Conservation (phyloP, 2,329 filamentous ascomycete species). For the Claviceps sp. region DNA sequence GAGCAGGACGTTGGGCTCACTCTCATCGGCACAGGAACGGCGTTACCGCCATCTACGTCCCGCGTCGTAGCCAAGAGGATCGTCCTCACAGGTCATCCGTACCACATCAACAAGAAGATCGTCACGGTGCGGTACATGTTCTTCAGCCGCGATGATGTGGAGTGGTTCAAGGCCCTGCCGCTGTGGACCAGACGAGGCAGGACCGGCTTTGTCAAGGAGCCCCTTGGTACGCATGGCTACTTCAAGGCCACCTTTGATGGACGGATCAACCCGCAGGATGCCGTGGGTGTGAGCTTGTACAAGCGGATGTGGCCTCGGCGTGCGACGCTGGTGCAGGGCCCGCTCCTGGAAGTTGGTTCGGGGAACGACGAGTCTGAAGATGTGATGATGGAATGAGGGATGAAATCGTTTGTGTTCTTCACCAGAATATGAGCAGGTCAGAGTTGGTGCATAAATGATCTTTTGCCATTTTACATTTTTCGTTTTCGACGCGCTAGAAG, state of each 20-base stretch:
- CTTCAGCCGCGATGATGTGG: slow-evolving; percentile 89
- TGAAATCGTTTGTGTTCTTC: neutral
- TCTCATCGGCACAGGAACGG: slow-evolving; percentile 77
- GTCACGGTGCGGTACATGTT: slow-evolving; percentile 99
- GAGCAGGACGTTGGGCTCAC: slow-evolving; percentile 42
- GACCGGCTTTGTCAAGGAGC: slow-evolving; percentile 86
- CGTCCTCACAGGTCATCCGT: slow-evolving; percentile 88
- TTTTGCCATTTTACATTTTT: too few relatives aligned
- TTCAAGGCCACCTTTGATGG: slow-evolving; percentile 98
- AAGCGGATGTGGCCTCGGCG: slow-evolving; percentile 73
- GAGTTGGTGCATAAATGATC: too few relatives aligned
- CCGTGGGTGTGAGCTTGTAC: slow-evolving; percentile 79
- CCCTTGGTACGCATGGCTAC: slow-evolving; percentile 93
- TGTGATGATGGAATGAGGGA: slow-evolving; percentile 21
- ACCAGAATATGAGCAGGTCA: too few relatives aligned
- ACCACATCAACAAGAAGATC: slow-evolving; percentile 96
- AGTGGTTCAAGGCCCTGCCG: slow-evolving; percentile 95
- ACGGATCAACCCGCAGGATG: slow-evolving; percentile 89
- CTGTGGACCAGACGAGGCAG: slow-evolving; percentile 86
- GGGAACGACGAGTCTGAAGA: slow-evolving; percentile 12
- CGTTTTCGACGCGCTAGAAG: too few relatives aligned
- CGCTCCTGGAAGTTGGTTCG: slow-evolving; percentile 25
- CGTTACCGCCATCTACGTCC: slow-evolving; percentile 59
- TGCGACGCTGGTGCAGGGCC: slow-evolving; percentile 35
- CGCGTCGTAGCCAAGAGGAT: slow-evolving; percentile 89